Percentiles rank a stretch among this genome's conserved stretches.
Conservation (phyloP, 2,329 filamentous ascomycete genomes). For the Fusarium sp. region DNA sequence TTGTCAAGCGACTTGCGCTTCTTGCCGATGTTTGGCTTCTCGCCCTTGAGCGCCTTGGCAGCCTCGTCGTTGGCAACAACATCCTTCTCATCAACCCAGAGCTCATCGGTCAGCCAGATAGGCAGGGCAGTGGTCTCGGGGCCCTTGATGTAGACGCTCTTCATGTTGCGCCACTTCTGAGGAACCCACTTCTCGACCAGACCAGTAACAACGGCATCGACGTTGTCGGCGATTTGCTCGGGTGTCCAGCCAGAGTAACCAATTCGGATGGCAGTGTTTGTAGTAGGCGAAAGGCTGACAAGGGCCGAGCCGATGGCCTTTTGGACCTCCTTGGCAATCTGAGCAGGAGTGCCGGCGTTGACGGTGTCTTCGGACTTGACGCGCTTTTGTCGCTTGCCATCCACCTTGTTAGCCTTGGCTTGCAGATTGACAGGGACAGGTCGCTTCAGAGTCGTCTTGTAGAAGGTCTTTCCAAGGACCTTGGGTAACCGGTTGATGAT, state of each 20-base stretch:
- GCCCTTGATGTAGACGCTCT: constrained; percentile 89
- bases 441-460: constrained; percentile 82
- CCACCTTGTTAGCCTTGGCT: constrained; percentile 69
- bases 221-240: constrained; percentile 82
- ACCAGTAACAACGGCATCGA: constrained; percentile 74
- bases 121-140: constrained; percentile 88
- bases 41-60: constrained; percentile 56
- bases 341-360: constrained; percentile 65
- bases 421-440: constrained; percentile 84
- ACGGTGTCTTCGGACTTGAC: constrained; percentile 56
- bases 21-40: constrained; percentile 72
- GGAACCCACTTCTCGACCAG: constrained; percentile 84
- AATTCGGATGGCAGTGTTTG: constrained; percentile 83
- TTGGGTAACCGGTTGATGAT: constrained; percentile 80
- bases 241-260: constrained; percentile 79
- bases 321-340: constrained; percentile 83
- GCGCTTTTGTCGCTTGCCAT: constrained; percentile 67
- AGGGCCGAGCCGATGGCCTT: constrained; percentile 81
- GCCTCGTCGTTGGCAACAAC: constrained; percentile 72
- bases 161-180: constrained; percentile 88
- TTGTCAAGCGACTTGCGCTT: constrained; percentile 65
- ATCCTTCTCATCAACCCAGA: constrained; percentile 84
- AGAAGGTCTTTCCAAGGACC: constrained; percentile 91
- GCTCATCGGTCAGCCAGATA: constrained; percentile 92
- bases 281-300: constrained; percentile 80